These are phyloP conservation scores for Kitagawia praeruptora DNA, from an alignment of 129 eudicot species.

Conservation along the genomic window DNA sequence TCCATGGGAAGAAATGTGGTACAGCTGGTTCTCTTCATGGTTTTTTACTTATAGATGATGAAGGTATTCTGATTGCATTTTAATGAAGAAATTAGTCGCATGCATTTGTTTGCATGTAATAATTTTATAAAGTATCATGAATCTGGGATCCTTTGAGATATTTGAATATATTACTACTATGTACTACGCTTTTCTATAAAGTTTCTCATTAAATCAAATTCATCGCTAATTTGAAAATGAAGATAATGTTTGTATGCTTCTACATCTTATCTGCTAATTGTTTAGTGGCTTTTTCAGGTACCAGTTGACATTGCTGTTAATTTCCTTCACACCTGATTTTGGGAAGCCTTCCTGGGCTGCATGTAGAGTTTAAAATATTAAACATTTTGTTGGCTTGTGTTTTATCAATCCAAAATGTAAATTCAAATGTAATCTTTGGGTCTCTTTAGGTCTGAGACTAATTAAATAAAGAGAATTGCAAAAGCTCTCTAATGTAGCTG, in stretches of 20 bases:
- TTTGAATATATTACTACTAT: too few species aligned
- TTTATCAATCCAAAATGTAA: too few species aligned
- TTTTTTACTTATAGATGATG: conserved; percentile 42
- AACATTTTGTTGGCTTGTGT: too few species aligned
- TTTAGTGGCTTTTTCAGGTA: not conserved
- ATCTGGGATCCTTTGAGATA: not conserved
- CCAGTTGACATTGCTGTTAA: not conserved
- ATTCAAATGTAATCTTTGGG: too few species aligned
- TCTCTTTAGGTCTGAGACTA: too few species aligned
- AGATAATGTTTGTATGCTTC: not conserved
- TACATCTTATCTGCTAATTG: not conserved
- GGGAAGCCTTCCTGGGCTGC: not conserved
- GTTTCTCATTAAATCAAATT: not conserved
- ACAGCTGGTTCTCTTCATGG: conserved; percentile 52
- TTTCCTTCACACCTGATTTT: not conserved
- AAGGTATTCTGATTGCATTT: conserved; percentile 4
- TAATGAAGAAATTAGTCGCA: not conserved
- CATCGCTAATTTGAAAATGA: not conserved
- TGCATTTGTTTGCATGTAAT: not conserved
- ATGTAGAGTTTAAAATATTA: too few species aligned
- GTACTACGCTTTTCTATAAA: not conserved
- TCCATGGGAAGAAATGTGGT: conserved; percentile 54
- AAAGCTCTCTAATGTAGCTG: too few species aligned
- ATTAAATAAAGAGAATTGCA: too few species aligned
- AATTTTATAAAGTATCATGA: not conserved